Percentiles rank a stretch among this genome's conserved stretches.
These are phyloP conservation scores for Nigrospora oryzae DNA, from an alignment of 2,329 filamentous ascomycete genomes.

Conservation along the genomic window DNA sequence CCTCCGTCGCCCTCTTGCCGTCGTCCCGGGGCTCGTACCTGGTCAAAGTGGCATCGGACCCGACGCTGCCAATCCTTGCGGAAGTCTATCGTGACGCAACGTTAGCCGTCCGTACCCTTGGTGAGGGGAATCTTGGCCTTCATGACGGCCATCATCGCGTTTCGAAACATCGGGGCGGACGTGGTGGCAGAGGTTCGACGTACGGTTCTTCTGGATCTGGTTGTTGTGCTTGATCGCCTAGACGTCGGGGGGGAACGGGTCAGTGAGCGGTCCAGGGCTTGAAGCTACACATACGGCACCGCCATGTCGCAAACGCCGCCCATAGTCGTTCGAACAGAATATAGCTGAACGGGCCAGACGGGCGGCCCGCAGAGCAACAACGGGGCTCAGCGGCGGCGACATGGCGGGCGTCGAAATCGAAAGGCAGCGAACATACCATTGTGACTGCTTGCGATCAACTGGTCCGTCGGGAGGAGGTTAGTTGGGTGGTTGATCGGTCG, in stretches of 20 bases:
- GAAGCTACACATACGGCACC: neutral
- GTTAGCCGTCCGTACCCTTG: constrained; percentile 27
- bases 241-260: constrained; percentile 21
- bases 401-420: constrained; percentile 1
- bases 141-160: constrained; percentile 9
- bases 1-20: neutral
- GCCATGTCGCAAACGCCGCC: neutral
- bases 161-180: constrained; percentile 1
- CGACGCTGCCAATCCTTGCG: constrained; percentile 99
- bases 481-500: neutral
- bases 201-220: constrained; percentile 93
- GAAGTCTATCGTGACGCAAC: constrained; percentile 59
- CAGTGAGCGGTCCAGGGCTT: constrained; percentile 10
- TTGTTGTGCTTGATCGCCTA: constrained; percentile 99
- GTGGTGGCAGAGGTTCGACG: constrained; percentile 23
- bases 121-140: neutral
- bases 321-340: constrained; percentile 4
- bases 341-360: constrained; percentile 13
- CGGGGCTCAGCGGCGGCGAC: neutral
- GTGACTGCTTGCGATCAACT: constrained; percentile 44
- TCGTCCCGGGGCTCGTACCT: constrained; percentile 48
- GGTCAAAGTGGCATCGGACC: constrained; percentile 99
- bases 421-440: constrained; percentile 18
- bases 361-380: constrained; percentile 1
- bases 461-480: no score